Base-by-base conservation (phyloP, 495 filamentous ascomycete species). In the Penicillium salamii region DNA sequence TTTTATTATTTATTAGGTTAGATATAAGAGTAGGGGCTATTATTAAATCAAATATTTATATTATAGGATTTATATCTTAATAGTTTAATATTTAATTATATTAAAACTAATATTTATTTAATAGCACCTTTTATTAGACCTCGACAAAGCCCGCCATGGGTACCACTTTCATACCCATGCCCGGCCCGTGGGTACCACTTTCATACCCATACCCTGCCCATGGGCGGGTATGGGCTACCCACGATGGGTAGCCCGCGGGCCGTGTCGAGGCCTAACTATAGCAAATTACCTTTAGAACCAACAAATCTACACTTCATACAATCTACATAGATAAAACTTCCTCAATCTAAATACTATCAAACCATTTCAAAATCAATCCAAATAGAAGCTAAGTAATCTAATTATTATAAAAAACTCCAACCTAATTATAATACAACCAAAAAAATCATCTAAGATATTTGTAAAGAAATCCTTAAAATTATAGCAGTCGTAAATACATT, bases 291-390 rank as follows among this genome's bases (percentile, higher is more conserved):
- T 55, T 54, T 33, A 59, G 61, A 28, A 64, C 65, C 49, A 64
- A 62, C 26, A 66, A 49, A 9, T 60, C 58, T 26, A 61, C 60
- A 31, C 41, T 50, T 50, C 56, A 42, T 3, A 64, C 59, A 29
- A 66, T 50, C 46, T 62, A 34, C 50, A 62, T 71, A 36, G 66
- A 53, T 24, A 62, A 36, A 28, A 60, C 61, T 51, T 71, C 66
- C 49, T 70, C 61, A 24, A 71, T 38, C 21, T 56, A 49, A 41
- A 64, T 69, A 32, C 64, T 57, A 60, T 68, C 58, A 18, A 65
- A 62, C 62, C 61, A 66, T 62, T 69, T 69, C 50, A 62, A 34
- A 6, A 62, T 53, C 26, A 67, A 52, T 7, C 59, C 59, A 52
- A 69, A 69, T 29, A 49, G 62, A 49, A 66, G 54, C 24, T 55